These are phyloP conservation scores for Jamesozyma jinghongensis DNA, from an alignment of 805 yeast species.

Conservation along the genomic window DNA sequence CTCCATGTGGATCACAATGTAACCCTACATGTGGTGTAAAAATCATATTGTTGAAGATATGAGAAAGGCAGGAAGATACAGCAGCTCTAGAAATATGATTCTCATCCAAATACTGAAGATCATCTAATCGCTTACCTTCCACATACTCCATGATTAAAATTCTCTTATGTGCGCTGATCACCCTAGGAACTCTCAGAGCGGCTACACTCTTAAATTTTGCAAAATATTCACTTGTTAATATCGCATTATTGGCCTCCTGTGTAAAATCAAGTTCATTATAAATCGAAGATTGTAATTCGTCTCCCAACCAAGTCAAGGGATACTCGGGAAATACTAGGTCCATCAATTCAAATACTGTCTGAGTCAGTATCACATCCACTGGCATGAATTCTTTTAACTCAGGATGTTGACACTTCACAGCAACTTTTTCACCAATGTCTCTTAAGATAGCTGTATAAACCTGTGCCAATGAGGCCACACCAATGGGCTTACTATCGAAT, in stretches of 20 bases:
- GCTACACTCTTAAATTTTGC: constrained; percentile 45
- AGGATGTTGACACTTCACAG: constrained; percentile 94
- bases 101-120: constrained; percentile 51
- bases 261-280: constrained; percentile 85
- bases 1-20: constrained; percentile 98
- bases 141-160: constrained; percentile 83
- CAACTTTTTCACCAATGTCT: constrained; percentile 60
- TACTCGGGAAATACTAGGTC: constrained; percentile 83
- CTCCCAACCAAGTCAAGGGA: constrained; percentile 91
- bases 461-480: constrained; percentile 94
- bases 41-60: constrained; percentile 89
- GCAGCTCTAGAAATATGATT: constrained; percentile 64
- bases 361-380: constrained; percentile 71
- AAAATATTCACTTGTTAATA: constrained; percentile 61
- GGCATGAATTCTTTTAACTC: constrained; percentile 81
- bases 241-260: constrained; percentile 78
- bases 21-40: constrained; percentile 86
- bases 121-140: constrained; percentile 75
- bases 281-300: constrained; percentile 78
- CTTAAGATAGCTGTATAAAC: constrained; percentile 72
- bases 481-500: constrained; percentile 71
- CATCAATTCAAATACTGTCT: constrained; percentile 63
- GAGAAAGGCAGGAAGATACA: constrained; percentile 79
- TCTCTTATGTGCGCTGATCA: constrained; percentile 56
- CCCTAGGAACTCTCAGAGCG: constrained; percentile 70